Conservation (phyloP, 106 monocot species). For the Phalaenopsis aphrodite region DNA sequence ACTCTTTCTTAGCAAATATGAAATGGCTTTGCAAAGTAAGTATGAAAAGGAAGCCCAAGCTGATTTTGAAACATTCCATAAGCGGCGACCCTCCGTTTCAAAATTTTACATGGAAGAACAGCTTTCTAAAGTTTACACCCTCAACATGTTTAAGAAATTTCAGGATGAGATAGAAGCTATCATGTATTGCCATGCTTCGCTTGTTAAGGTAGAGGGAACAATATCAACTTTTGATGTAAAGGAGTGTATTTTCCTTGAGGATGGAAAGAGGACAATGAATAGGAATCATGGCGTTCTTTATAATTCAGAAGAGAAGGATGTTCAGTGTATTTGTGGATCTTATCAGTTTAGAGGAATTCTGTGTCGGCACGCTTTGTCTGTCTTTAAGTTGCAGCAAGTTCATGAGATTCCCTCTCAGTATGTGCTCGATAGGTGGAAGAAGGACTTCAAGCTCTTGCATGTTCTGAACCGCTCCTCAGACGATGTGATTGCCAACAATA, state of each 20-base stretch:
- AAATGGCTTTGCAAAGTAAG: conserved; percentile 45
- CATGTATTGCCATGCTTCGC: conserved; percentile 53
- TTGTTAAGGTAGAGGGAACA: conserved; percentile 26
- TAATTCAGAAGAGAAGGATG: conserved; percentile 26
- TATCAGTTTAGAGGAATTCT: conserved; percentile 56
- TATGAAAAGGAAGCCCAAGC: conserved; percentile 63
- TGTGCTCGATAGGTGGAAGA: conserved; percentile 57
- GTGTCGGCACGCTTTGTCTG: conserved; percentile 46
- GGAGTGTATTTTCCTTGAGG: conserved; percentile 54
- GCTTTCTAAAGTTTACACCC: conserved; percentile 48
- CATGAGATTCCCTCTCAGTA: conserved; percentile 47
- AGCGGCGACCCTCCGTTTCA: conserved; percentile 38
- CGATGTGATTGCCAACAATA: conserved; percentile 39
- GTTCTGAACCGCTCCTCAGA: conserved; percentile 19
- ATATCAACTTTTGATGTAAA: conserved; percentile 51
- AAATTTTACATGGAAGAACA: conserved; percentile 67
- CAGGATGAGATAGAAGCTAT: conserved; percentile 65
- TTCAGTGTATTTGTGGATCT: conserved; percentile 48
- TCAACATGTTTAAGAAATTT: conserved; percentile 49
- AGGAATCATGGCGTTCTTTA: conserved; percentile 40
- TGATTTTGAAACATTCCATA: conserved; percentile 55
- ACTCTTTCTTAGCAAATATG: conserved; percentile 48
- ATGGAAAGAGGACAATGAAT: conserved; percentile 44
- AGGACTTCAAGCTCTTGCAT: conserved; percentile 55
- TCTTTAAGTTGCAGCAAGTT: conserved; percentile 49